These are phyloP conservation scores for Crucihimalaya himalaica DNA, from an alignment of 345 rosid species.

Conservation along the genomic window DNA sequence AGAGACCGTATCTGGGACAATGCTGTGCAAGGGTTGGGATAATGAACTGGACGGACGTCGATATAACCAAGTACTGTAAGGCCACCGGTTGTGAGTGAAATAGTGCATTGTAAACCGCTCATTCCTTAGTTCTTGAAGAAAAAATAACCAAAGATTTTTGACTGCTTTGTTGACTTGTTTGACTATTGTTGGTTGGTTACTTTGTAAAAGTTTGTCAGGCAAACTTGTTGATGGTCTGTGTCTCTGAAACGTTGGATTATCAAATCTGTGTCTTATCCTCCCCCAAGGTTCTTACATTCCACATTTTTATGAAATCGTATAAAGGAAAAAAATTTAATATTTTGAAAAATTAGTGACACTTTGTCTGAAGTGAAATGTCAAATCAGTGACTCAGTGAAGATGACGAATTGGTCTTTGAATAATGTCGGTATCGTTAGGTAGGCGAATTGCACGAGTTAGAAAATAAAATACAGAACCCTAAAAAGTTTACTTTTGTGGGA, in stretches of 20 bases:
- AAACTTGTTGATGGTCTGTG: not conserved
- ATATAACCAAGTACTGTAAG: not conserved
- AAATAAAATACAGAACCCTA: conserved; percentile 10
- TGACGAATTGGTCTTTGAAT: not conserved
- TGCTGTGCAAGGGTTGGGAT: not conserved
- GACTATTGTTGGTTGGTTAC: conserved; percentile 7
- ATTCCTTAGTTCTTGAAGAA: not conserved
- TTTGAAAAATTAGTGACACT: not conserved
- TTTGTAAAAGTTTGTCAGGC: conserved; percentile 2
- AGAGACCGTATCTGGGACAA: not conserved
- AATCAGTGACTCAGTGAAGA: conserved; percentile 2
- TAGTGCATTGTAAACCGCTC: not conserved
- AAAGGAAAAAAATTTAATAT: not conserved
- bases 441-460: conserved; percentile 14
- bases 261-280: not conserved
- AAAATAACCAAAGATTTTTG: conserved; percentile 16
- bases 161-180: conserved; percentile 13
- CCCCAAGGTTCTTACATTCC: not conserved
- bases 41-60: not conserved
- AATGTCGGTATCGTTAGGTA: conserved; percentile 18
- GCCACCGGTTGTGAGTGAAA: not conserved
- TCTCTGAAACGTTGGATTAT: conserved; percentile 14
- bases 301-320: not conserved
- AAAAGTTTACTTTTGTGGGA: not conserved
- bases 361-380: conserved; percentile 4